Evolutionary conservation across 768 basidiomycete genomes (phyloP), one percentile per base, ranked within the genome.

Genomic region (Rhizopogon rudus): DNA sequence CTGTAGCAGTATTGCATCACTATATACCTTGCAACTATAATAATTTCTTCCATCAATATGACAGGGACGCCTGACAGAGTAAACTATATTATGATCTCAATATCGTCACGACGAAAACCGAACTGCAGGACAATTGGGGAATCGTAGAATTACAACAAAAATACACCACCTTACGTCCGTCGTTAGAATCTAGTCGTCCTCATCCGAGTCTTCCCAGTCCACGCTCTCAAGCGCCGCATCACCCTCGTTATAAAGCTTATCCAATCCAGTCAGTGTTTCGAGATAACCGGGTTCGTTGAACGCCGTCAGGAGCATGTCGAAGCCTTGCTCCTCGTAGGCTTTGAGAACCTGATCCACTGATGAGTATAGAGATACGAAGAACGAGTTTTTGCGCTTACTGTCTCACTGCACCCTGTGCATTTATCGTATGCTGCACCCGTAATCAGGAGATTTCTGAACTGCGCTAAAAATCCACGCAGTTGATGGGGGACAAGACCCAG

Each of bases 401-500:
- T 77, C 60, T 89, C 84, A 52, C 88, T 90, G 65, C 97, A 99
- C 0, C 92, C 97, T 1, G 94, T 96, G 67, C 96, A 99, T 53
- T 78, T 75, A 52, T 86, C 81, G 66, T 89, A 99, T 1, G 93
- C 91, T 2, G 88, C 84, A 0, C 96, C 97, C 0, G 87, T 83
- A 56, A 99, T 84, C 28, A 83, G 82, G 62, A 98, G 75, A 42
- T 84, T 93, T 51, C 85, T 79, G 77, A 96, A 99, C 58, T 92
- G 87, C 5, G 85, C 83, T 3, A 98, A 78, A 75, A 85, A 93
- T 0, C 95, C 97, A 5, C 97, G 84, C 9, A 98, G 76, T 66
- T 98, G 95, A 67, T 98, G 97, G 1, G 97, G 97, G 3, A 98
- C 91, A 16, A 87, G 73, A 0, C 96, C 96, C 2, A 98, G 80